A percentile compares a stretch with the other conserved stretches of the same genome.
Evolutionary conservation across 1,139 yeast genomes (phyloP).

Genomic region (Candida sp.): DNA sequence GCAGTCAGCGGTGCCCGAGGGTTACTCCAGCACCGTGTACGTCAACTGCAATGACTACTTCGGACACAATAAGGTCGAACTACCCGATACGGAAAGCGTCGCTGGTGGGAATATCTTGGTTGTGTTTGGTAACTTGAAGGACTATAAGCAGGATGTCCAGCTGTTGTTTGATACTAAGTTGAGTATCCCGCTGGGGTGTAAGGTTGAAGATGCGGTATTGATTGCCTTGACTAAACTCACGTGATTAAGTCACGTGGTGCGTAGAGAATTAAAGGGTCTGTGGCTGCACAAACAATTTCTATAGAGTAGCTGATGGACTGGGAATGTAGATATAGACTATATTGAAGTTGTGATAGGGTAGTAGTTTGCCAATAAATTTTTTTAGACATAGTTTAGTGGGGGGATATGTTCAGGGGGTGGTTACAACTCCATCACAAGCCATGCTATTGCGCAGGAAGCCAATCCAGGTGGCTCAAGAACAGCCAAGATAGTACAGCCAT

Average conservation of each 20-base stretch:
- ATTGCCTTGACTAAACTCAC: conserved; percentile 57
- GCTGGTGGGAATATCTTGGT: conserved; percentile 44
- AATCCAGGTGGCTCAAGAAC: too few species aligned
- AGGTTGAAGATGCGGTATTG: conserved; percentile 74
- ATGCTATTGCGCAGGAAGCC: too few species aligned
- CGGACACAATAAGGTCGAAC: conserved; percentile 6
- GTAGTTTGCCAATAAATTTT: too few species aligned
- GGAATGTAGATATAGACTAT: too few species aligned
- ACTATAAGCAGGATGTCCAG: conserved; percentile 50
- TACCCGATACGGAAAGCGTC: conserved; percentile 4
- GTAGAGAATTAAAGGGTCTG: neutral
- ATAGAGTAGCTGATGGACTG: too few species aligned
- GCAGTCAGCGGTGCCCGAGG: conserved; percentile 66
- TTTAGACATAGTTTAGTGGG: too few species aligned
- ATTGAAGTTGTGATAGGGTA: too few species aligned
- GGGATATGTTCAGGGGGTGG: too few species aligned
- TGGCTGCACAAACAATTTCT: neutral
- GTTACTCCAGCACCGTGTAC: conserved; percentile 71
- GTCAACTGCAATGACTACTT: conserved; percentile 71
- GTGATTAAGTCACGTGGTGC: neutral
- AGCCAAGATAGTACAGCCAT: too few species aligned
- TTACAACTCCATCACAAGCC: too few species aligned
- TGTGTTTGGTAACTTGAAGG: conserved; percentile 68
- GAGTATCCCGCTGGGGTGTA: conserved; percentile 55
- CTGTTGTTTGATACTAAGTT: conserved; percentile 74